Evolutionary conservation across 768 basidiomycete species (phyloP).

Genomic region (Tremella fuciformis): DNA sequence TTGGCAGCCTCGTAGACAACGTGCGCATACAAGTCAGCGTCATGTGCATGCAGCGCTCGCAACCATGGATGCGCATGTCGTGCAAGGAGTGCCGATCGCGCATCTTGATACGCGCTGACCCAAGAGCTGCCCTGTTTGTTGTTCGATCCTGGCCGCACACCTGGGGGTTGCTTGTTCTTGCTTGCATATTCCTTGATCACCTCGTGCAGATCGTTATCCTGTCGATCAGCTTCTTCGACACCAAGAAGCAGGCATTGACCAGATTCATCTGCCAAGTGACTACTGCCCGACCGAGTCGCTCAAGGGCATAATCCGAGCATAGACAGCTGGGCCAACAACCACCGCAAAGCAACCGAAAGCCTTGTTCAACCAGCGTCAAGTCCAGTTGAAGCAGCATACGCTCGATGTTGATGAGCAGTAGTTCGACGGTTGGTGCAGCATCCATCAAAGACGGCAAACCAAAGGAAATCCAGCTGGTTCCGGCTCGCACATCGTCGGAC

Average conservation of each 20-base stretch:
- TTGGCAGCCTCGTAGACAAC: conserved; percentile 40
- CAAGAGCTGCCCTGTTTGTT: conserved; percentile 17
- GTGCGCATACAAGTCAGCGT: conserved; percentile 51
- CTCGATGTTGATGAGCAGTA: conserved; percentile 68
- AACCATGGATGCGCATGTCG: conserved; percentile 69
- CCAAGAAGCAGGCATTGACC: conserved; percentile 53
- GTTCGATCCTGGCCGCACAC: conserved; percentile 56
- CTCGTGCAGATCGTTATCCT: conserved; percentile 64
- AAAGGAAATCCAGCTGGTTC: conserved; percentile 58
- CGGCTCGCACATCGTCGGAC: conserved; percentile 17
- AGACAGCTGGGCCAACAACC: conserved; percentile 73
- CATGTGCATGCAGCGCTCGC: conserved; percentile 64
- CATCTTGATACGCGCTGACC: conserved; percentile 68
- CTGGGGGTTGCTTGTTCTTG: conserved; percentile 61
- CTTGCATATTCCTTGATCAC: conserved; percentile 69
- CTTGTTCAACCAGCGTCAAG: conserved; percentile 70
- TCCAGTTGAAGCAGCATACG: conserved; percentile 68
- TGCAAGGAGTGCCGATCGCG: conserved; percentile 59
- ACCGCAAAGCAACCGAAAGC: conserved; percentile 65
- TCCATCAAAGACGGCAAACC: conserved; percentile 71
- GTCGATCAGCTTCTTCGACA: neutral
- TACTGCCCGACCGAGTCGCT: conserved; percentile 61
- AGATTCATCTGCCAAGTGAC: conserved; percentile 72
- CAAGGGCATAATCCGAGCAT: conserved; percentile 67
- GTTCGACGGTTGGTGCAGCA: conserved; percentile 68